A percentile compares a stretch with the other conserved stretches of the same genome.
phyloP scores from a whole-genome alignment of 495 filamentous ascomycete genomes.

The Staphylotrichum longicolle region DNA sequence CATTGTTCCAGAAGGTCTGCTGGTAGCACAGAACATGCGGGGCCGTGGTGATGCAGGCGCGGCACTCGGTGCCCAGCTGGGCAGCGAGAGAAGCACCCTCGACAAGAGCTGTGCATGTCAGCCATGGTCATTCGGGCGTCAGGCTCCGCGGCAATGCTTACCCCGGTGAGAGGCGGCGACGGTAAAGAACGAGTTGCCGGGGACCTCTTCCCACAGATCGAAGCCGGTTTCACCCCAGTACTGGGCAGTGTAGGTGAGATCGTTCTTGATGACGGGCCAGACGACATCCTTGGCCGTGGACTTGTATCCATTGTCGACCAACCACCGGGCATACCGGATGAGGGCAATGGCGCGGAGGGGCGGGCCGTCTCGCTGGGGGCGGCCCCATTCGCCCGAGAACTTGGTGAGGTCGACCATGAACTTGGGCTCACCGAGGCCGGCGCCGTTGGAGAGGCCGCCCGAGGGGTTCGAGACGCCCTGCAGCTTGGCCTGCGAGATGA shows the following conservation, averaged over 20 bases:
- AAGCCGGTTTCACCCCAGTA: constrained; percentile 68
- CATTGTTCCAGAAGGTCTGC: constrained; percentile 61
- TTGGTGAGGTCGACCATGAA: constrained; percentile 59
- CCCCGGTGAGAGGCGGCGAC: constrained; percentile 41
- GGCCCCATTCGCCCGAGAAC: constrained; percentile 65
- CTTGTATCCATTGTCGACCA: constrained; percentile 48
- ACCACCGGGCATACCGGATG: constrained; percentile 47
- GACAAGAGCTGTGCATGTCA: constrained; percentile 46
- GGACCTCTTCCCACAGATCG: constrained; percentile 72
- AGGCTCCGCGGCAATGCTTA: constrained; percentile 4
- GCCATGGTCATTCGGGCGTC: background rate
- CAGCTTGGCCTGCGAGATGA: constrained; percentile 57
- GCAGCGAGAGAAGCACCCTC: constrained; percentile 60
- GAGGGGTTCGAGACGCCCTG: constrained; percentile 62
- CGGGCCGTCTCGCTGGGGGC: constrained; percentile 70
- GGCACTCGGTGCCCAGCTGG: constrained; percentile 43
- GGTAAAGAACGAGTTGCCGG: constrained; percentile 60
- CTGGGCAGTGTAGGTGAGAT: constrained; percentile 66
- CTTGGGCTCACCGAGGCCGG: constrained; percentile 61
- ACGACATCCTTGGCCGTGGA: constrained; percentile 42
- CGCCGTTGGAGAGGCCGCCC: constrained; percentile 48
- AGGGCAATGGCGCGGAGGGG: constrained; percentile 64
- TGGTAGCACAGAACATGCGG: constrained; percentile 61
- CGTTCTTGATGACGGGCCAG: constrained; percentile 65
- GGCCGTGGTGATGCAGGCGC: constrained; percentile 52